Evolutionary conservation across 805 yeast species (phyloP).

Genomic region (Lipomyces sp.): DNA sequence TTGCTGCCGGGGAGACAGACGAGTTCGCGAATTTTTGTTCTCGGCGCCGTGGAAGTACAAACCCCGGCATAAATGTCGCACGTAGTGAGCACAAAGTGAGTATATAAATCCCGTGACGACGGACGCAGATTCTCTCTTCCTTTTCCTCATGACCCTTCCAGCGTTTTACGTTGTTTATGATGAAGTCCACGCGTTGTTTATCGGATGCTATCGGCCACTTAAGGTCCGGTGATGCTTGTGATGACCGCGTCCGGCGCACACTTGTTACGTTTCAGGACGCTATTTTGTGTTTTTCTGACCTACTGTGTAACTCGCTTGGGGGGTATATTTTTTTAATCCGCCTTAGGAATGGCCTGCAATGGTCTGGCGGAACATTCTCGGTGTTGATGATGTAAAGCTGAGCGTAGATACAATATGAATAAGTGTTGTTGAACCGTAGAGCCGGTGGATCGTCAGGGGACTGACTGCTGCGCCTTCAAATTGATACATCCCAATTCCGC

Average conservation of each 20-base stretch:
- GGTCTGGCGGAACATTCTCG: no score
- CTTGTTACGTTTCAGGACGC: conserved; percentile 30
- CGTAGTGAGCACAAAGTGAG: background rate
- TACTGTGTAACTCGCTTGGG: background rate
- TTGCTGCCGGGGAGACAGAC: background rate
- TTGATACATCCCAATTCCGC: no score
- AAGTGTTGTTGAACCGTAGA: no score
- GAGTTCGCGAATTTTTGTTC: background rate
- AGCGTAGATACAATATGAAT: no score
- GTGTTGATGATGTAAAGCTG: no score
- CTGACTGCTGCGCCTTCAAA: no score
- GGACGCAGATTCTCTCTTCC: background rate
- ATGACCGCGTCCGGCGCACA: conserved; percentile 30
- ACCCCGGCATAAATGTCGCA: background rate
- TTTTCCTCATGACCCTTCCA: conserved; percentile 28
- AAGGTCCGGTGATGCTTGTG: conserved; percentile 12
- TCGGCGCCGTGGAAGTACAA: background rate
- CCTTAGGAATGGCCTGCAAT: no score
- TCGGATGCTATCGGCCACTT: conserved; percentile 12
- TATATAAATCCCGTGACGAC: background rate
- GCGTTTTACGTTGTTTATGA: conserved; percentile 30
- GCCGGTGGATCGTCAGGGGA: no score
- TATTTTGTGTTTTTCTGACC: conserved; percentile 26
- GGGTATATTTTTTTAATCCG: no score
- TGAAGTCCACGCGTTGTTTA: conserved; percentile 28